These are phyloP conservation scores for Allium cepa DNA, from an alignment of 106 monocot genomes.

Conservation along the genomic window DNA sequence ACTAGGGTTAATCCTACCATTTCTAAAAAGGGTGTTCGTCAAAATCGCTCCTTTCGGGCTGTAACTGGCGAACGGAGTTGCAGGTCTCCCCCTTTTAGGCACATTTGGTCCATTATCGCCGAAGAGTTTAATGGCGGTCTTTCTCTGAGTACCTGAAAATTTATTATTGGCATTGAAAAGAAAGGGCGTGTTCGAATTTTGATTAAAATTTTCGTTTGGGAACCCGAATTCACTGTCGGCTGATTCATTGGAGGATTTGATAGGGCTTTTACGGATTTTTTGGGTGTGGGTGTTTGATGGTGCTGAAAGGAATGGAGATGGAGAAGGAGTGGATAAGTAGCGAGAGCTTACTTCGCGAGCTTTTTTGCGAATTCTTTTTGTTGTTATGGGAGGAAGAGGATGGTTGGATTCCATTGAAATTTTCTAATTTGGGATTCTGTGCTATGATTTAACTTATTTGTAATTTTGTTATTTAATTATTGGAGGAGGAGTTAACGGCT, in stretches of 20 bases:
- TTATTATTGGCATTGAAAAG: background rate
- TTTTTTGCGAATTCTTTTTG: constrained; percentile 27
- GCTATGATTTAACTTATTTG: too few relatives aligned
- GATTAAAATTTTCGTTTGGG: constrained; percentile 41
- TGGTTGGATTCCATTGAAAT: constrained; percentile 1
- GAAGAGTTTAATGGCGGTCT: constrained; percentile 6
- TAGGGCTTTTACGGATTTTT: too few relatives aligned
- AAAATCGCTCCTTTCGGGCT: constrained; percentile 1
- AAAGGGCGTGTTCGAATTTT: constrained; percentile 22
- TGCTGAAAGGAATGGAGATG: constrained; percentile 9
- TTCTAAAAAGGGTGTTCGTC: background rate
- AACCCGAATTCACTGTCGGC: constrained; percentile 22
- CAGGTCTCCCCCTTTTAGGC: constrained; percentile 20
- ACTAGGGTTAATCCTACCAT: background rate
- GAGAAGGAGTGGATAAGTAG: constrained; percentile 31
- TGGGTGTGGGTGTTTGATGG: constrained; percentile 16
- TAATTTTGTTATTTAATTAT: too few relatives aligned
- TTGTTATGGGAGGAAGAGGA: constrained; percentile 9
- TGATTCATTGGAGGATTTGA: too few relatives aligned
- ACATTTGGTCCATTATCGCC: background rate
- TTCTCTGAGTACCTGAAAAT: constrained; percentile 7
- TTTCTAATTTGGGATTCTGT: background rate
- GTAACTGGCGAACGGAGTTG: constrained; percentile 17
- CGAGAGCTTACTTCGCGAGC: constrained; percentile 78
- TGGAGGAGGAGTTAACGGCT: background rate